These are phyloP conservation scores for Glomus cerebriforme DNA, from an alignment of 192 early-diverging fungal genomes.

Conservation along the genomic window DNA sequence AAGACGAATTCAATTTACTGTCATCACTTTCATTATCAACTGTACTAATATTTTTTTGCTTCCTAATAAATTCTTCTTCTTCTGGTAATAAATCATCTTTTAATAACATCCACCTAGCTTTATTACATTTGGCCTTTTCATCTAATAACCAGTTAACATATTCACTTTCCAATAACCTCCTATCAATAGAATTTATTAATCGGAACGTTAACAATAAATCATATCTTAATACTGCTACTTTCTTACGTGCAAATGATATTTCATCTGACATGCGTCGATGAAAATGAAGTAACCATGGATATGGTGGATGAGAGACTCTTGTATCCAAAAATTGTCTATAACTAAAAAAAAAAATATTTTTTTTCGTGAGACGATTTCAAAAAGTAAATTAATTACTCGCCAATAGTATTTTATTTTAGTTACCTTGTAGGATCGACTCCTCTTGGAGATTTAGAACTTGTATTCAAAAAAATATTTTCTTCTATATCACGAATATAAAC, in stretches of 20 bases:
- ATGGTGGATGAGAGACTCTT: conserved; percentile 16
- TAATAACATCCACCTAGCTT: conserved; percentile 18
- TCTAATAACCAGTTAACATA: conserved; percentile 60
- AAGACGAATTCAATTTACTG: not conserved
- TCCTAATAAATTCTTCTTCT: not conserved
- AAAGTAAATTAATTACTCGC: not conserved
- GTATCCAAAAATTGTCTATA: conserved; percentile 33
- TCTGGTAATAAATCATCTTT: not conserved
- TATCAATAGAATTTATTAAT: conserved; percentile 50
- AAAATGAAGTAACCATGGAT: conserved; percentile 45
- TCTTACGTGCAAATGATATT: conserved; percentile 49
- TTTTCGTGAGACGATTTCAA: not conserved
- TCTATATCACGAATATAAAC: conserved; percentile 55
- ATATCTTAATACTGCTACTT: conserved; percentile 49
- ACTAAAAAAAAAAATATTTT: conserved; percentile 13
- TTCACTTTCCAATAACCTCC: conserved; percentile 49
- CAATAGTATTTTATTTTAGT: not conserved
- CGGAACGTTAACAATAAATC: conserved; percentile 51
- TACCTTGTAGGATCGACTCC: not conserved
- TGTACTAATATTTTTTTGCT: not conserved
- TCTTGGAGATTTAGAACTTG: not conserved
- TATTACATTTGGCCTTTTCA: conserved; percentile 40
- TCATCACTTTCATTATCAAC: not conserved
- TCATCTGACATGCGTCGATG: conserved; percentile 51
- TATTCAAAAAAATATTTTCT: conserved; percentile 41